Evolutionary conservation across 805 yeast species (phyloP), one percentile per base, ranked within the genome.

Genomic region (Ogataea methylovora): DNA sequence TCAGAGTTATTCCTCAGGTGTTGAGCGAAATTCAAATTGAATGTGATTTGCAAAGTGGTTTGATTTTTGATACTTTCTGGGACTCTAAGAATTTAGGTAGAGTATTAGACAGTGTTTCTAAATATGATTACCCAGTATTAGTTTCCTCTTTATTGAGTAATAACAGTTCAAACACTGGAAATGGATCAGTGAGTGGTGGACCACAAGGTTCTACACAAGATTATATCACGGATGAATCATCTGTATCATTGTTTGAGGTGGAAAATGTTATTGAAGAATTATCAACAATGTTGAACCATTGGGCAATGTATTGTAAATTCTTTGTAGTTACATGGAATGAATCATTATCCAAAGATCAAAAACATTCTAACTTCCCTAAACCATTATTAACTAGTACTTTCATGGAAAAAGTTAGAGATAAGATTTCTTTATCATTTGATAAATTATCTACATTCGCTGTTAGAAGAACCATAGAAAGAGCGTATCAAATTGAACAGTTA

Each of bases 1-100:
- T 61, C 3, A 42, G 60, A 8, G 77, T 79, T 12, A 77, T 88
- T 66, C 60, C 69, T 3, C 68, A 69, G 23, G 87, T 90, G 8
- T 68, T 88, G 45, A 74, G 71, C 14, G 73, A 73, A 32, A 79
- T 92, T 22, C 95, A 90, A 57, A 65, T 73, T 32, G 98, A 92
- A 51, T 79, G 92, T 21, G 98, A 92, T 51, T 67, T 88, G n/a
- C 98, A 92, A 51, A 80, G 90, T 18, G 94, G 94, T 1, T 64
- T 92, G 29, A 83, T 92, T 4, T 67, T 84, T 35, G 97, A 90
- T 54, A 84, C 92, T 0, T 85, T 84, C 49, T 73, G 79, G 61
- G 97, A 88, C 45, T 69, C 74, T 20, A 70, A 84, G 42, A 65
- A 78, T 19, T 49, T 87, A 4, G 77, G 69, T 20, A 67, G 72